Base-by-base conservation (phyloP, 2,329 filamentous ascomycete genomes). In the Hypocrella siamensis region DNA sequence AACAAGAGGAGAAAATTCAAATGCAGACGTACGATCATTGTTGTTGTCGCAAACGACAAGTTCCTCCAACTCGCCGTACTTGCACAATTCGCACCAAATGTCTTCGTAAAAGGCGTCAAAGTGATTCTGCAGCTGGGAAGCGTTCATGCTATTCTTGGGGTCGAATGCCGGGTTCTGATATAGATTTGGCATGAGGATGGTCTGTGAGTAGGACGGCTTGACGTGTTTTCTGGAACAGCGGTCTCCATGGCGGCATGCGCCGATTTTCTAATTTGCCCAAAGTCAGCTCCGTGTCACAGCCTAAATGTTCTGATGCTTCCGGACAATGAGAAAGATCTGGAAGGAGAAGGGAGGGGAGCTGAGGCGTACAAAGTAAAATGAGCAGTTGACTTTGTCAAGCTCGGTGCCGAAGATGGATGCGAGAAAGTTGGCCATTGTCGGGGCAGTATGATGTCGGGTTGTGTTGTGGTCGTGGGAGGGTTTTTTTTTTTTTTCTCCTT, bases 41-140 rank as follows among this genome's bases (percentile, higher is more conserved):
- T 96, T 96, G 60, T 98, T 98, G 63, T 98, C 90, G 61, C 90
- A 98, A 3, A 98, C 88, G 10, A 98, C 90, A 10, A 98, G 73
- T 63, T 98, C 90, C 61, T 98, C 90, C 22, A 96, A 69, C 61
- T 96, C 84, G 44, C 90, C 90, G 56, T 92, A 98, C 61, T 93
- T 85, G 78, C 90, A 96, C 66, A 98, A 83, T 71, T 98, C 90
- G 63, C 88, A 96, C 88, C 90, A 98, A 44, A 98, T 85, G 56
- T 98, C 90, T 65, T 98, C 90, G 67, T 98, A 98, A 59, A 98
- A 98, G 50, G 90, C 90, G 60, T 98, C 90, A 54, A 98, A 98
- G 70, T 98, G 90, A 65, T 93, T 93, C 61, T 94, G 88, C 54
- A 96, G 79, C 67, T 98, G 90, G 45, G 75, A 79, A 6, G 85